Evolutionary conservation across 2,329 filamentous ascomycete species (phyloP), one percentile per base, ranked within the genome.

Genomic region (Aspergillus udagawae): DNA sequence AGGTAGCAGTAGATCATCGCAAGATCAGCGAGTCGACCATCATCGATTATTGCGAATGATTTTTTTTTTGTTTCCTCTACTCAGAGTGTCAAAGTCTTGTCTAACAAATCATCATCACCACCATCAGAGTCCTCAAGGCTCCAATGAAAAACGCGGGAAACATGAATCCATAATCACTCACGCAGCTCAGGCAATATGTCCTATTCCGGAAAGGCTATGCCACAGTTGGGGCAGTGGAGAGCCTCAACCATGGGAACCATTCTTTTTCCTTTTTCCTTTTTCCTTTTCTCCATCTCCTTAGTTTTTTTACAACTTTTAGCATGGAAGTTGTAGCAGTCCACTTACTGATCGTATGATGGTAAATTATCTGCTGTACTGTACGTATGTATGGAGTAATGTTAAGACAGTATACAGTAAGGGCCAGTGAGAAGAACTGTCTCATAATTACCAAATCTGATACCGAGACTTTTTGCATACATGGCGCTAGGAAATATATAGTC

Each of bases 221-320:
- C 53, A 45, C 54, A 52, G 54, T 48, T 58, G 63, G 63, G 64
- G 58, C 56, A 53, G 63, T 62, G 65, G 69, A 68, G 68, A 59
- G 65, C 57, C 64, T 67, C 63, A 71, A 65, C 67, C 69, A 65
- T 67, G 66, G 68, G 53, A 17, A 38, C 62, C 56, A 47, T 38
- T 41, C 5, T 25, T 25, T 25, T 3, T 2, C 4, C 2, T 32
- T 12, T 14, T 29, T 29, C 3, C 27, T 57, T 61, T 61, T 61
- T 29, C 50, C 32, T 38, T 50, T 55, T 50, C 29, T 53, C 21
- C 44, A 10, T 17, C 21, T 27, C 12, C 47, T 48, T 49, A 25
- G 41, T 45, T 58, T 55, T 14, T 45, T 41, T 50, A 23, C 42
- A 45, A 45, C 42, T 6, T 20, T 47, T 23, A 25, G 23, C 44